Conservation (phyloP, 148 eudicot genomes). For the Pharnaceum exiguum region DNA sequence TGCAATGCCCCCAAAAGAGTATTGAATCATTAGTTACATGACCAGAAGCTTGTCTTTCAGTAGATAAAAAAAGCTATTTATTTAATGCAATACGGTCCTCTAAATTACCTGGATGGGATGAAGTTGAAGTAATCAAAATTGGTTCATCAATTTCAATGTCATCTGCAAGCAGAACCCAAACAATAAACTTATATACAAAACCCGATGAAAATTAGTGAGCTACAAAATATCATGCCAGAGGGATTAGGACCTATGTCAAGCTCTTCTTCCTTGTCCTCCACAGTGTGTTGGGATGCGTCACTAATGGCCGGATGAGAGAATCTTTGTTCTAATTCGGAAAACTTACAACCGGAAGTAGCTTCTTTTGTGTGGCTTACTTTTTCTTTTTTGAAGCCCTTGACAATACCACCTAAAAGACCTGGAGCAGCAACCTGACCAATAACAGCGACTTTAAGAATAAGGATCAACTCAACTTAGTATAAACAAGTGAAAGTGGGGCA, state of each 20-base stretch:
- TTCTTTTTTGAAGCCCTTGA: conserved; percentile 57
- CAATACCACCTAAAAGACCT: conserved; percentile 51
- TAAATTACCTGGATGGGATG: conserved; percentile 32
- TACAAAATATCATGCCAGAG: neutral
- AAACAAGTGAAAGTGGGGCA: neutral
- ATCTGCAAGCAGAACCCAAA: conserved; percentile 36
- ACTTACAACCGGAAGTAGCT: conserved; percentile 25
- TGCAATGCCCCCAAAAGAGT: conserved; percentile 20
- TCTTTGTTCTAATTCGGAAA: conserved; percentile 42
- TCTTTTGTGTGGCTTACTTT: conserved; percentile 26
- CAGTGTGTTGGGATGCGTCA: conserved; percentile 26
- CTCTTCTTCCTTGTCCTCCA: conserved; percentile 32
- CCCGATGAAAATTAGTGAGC: conserved; percentile 2
- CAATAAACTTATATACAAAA: neutral
- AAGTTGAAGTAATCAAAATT: conserved; percentile 37
- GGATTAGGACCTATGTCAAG: conserved; percentile 59
- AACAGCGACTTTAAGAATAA: conserved; percentile 10
- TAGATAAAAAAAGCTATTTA: neutral
- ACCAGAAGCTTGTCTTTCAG: neutral
- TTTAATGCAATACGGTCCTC: conserved; percentile 1
- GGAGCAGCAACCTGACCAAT: conserved; percentile 41
- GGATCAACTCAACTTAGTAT: neutral
- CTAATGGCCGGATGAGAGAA: conserved; percentile 40
- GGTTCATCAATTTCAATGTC: conserved; percentile 79
- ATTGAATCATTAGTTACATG: neutral